Conservation (phyloP, 805 yeast species). For the Cyberlindnera maritima region DNA sequence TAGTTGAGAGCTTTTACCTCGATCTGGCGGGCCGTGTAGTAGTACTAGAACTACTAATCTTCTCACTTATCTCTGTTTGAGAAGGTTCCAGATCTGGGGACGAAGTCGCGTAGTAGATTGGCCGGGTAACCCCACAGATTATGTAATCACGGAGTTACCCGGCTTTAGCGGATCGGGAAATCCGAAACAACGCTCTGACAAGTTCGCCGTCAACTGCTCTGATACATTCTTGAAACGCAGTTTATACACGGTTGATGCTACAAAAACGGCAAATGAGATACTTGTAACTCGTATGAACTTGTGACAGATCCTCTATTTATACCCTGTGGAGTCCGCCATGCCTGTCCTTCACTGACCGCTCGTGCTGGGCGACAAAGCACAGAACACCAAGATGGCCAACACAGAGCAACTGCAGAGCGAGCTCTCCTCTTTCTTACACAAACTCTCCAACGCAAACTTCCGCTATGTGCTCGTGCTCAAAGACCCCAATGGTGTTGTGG, state of each 20-base stretch:
- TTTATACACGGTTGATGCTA: not conserved
- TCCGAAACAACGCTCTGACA: not conserved
- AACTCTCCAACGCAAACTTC: not conserved
- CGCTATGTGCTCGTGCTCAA: slow-evolving; percentile 1
- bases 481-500: slow-evolving; percentile 2
- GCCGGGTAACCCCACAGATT: too few relatives aligned
- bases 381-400: not conserved
- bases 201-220: not conserved
- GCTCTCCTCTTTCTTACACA: not conserved
- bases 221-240: not conserved
- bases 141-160: too few relatives aligned
- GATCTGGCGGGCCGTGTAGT: too few relatives aligned
- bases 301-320: not conserved
- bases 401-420: not conserved
- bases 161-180: not conserved
- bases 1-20: too few relatives aligned
- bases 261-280: not conserved
- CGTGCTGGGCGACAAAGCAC: too few relatives aligned
- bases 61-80: too few relatives aligned
- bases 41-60: too few relatives aligned
- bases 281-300: not conserved
- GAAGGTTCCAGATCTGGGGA: too few relatives aligned
- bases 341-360: too few relatives aligned
- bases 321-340: not conserved
- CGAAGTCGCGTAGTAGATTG: too few relatives aligned